phyloP scores from a whole-genome alignment of 1,139 yeast species.

The Suhomyces bribrorum region DNA sequence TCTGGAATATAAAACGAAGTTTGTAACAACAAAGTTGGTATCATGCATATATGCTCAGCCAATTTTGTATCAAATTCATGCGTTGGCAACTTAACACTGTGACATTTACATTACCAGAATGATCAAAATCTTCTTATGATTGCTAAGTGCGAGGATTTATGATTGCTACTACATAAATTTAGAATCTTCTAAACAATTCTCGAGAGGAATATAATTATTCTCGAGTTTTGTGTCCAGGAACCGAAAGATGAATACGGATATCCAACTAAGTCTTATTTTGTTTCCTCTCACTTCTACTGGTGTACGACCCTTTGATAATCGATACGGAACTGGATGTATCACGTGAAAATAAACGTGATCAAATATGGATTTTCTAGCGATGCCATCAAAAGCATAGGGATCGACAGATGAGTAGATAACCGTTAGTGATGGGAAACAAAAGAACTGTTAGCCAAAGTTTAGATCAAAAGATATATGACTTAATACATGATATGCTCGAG shows the following conservation, averaged over 20 bases:
- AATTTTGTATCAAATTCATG: background rate
- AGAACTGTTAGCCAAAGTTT: constrained; percentile 32
- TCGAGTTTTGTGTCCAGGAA: background rate
- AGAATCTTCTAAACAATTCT: background rate
- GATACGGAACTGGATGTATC: no score
- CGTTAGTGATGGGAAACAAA: constrained; percentile 16
- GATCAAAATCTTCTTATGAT: background rate
- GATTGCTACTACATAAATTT: background rate
- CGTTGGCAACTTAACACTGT: background rate
- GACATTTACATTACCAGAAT: background rate
- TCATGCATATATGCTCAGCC: background rate
- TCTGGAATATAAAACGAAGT: background rate
- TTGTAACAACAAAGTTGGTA: background rate
- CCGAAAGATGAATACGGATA: no score
- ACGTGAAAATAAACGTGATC: no score
- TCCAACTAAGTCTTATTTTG: no score
- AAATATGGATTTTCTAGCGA: constrained; percentile 3
- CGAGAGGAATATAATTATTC: background rate
- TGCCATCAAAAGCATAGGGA: constrained; percentile 1
- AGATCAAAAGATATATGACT: constrained; percentile 52
- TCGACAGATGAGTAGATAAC: background rate
- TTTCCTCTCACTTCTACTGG: no score
- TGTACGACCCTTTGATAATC: no score
- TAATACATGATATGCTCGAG: constrained; percentile 53
- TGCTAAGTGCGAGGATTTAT: background rate